Conservation (phyloP, 441 rosid genomes). For the Omphalea diandra region DNA sequence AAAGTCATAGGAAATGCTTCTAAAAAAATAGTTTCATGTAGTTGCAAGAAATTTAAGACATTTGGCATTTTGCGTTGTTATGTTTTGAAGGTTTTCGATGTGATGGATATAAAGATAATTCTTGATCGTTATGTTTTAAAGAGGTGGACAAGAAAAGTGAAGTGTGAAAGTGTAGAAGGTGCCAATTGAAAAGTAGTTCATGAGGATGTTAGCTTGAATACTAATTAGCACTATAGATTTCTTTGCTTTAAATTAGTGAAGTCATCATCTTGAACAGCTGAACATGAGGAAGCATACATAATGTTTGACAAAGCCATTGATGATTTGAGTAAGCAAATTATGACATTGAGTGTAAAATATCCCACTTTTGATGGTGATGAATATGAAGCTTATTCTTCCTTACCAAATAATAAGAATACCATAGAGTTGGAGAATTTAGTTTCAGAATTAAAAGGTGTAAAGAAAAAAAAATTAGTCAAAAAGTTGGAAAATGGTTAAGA, state of each 20-base stretch:
- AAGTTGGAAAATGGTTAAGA: background rate
- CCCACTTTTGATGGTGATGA: background rate
- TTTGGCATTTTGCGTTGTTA: constrained; percentile 1
- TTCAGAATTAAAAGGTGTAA: background rate
- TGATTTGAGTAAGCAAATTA: background rate
- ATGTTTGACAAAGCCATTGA: background rate
- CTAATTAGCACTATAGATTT: background rate
- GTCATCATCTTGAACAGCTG: constrained; percentile 2
- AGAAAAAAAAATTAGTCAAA: background rate
- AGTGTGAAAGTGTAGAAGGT: background rate
- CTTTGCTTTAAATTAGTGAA: constrained; percentile 8
- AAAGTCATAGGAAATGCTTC: background rate
- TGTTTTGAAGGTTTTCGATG: constrained; percentile 11
- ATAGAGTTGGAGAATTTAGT: background rate
- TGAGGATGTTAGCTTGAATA: background rate
- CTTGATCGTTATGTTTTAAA: background rate
- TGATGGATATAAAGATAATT: constrained; percentile 10
- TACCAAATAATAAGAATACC: background rate
- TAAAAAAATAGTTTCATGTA: background rate
- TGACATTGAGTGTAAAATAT: background rate
- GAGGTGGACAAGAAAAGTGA: constrained; percentile 13
- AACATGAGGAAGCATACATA: background rate
- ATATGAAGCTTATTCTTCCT: background rate
- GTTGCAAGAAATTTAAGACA: too few species aligned
- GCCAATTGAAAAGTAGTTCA: too few species aligned